Evolutionary conservation across 2,329 filamentous ascomycete species (phyloP).

Genomic region (Aureobasidium sp.): DNA sequence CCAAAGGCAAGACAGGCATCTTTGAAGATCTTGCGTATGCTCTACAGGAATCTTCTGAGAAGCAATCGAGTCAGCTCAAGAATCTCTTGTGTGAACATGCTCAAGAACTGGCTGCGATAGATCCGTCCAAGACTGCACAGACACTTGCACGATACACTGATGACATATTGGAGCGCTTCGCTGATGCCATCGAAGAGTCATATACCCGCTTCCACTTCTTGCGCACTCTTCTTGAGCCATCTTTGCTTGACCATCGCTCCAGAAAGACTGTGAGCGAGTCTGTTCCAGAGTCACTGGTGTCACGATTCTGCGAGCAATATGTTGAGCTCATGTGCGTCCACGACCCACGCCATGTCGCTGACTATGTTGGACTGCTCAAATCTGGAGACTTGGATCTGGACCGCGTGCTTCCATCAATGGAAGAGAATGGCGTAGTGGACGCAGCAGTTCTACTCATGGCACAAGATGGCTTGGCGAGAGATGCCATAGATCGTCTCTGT

Average conservation of each 20-base stretch:
- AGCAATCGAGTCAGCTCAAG: conserved; percentile 67
- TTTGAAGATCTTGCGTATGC: conserved; percentile 76
- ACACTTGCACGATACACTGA: conserved; percentile 56
- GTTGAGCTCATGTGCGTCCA: conserved; percentile 87
- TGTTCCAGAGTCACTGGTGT: conserved; percentile 33
- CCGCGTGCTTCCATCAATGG: conserved; percentile 76
- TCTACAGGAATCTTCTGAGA: conserved; percentile 59
- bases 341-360: conserved; percentile 72
- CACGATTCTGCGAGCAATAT: conserved; percentile 71
- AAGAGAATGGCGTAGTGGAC: conserved; percentile 82
- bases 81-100: conserved; percentile 60
- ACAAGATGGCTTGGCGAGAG: conserved; percentile 72
- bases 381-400: conserved; percentile 73
- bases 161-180: conserved; percentile 58
- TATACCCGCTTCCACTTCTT: conserved; percentile 71
- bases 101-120: conserved; percentile 58
- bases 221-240: conserved; percentile 64
- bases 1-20: conserved; percentile 63
- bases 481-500: conserved; percentile 80
- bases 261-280: conserved; percentile 23
- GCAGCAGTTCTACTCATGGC: conserved; percentile 88
- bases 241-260: conserved; percentile 18
- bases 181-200: conserved; percentile 55
- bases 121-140: conserved; percentile 58
- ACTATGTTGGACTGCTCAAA: conserved; percentile 72